Conservation (phyloP, 2,329 filamentous ascomycete genomes). For the Colletotrichum salicis region DNA sequence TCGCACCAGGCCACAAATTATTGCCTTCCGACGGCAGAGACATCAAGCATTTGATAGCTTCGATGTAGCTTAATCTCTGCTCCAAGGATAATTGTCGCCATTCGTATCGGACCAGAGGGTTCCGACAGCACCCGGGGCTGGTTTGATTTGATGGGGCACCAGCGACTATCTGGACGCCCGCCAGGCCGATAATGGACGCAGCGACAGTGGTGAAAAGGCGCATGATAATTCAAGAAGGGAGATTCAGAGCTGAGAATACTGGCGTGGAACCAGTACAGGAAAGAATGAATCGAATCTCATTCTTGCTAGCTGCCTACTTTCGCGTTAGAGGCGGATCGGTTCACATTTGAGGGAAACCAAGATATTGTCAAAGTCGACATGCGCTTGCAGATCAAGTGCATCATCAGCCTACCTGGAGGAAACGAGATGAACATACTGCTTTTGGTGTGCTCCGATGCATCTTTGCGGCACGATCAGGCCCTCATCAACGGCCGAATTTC, state of each 20-base stretch:
- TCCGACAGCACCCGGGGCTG: neutral
- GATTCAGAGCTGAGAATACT: neutral
- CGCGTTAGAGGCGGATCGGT: neutral
- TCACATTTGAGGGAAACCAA: neutral
- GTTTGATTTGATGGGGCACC: neutral
- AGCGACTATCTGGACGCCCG: neutral
- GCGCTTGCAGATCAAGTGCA: no score
- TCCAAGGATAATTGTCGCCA: slow-evolving; percentile 11
- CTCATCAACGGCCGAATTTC: neutral
- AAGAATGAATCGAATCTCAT: neutral
- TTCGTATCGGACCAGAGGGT: neutral
- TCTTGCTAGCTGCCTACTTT: neutral
- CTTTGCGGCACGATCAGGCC: neutral
- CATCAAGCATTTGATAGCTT: slow-evolving; percentile 30
- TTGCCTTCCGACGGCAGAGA: slow-evolving; percentile 2
- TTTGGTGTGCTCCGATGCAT: neutral
- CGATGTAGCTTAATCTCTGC: slow-evolving; percentile 24
- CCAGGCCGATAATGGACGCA: neutral
- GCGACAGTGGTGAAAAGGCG: neutral
- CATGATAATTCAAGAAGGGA: neutral
- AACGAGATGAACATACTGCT: neutral
- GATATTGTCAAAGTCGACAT: neutral
- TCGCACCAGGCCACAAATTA: slow-evolving; percentile 30
- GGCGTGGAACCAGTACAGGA: neutral
- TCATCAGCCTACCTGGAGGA: neutral